Evolutionary conservation across 208 protist species (phyloP).

Genomic region (Acanthamoeba lenticulata): DNA sequence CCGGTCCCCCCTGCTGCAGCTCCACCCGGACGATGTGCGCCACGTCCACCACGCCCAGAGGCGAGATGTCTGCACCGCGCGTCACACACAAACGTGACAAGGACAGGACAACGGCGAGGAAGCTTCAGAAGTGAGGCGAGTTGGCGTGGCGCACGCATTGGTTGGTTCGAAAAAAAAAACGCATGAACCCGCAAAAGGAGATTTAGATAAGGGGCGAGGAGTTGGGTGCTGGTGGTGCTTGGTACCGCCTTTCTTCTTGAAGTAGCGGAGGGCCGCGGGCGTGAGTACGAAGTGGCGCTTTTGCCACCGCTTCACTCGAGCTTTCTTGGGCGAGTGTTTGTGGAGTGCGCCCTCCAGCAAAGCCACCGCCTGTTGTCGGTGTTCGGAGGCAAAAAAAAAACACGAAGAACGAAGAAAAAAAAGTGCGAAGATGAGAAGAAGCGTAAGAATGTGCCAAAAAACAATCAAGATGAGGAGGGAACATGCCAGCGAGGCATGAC

Average conservation of each 20-base stretch:
- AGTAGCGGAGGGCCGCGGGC: neutral
- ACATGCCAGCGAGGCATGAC: neutral
- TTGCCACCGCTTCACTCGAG: neutral
- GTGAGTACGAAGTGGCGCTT: neutral
- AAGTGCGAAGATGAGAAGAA: neutral
- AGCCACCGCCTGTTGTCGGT: neutral
- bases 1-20: neutral
- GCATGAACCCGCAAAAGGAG: no score
- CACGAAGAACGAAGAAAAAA: neutral
- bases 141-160: no score
- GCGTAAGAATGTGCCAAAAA: neutral
- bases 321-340: slow-evolving; percentile 23
- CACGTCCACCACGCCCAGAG: neutral
- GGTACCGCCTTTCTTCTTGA: slow-evolving; percentile 15
- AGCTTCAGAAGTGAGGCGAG: no score
- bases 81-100: no score
- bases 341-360: neutral
- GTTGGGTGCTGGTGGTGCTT: neutral
- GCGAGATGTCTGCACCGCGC: neutral
- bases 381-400: neutral
- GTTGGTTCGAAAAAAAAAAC: no score
- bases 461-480: neutral
- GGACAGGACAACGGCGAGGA: no score
- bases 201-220: no score
- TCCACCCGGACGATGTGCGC: neutral